phyloP scores from a whole-genome alignment of 2,329 filamentous ascomycete genomes.

The Venturia effusa region DNA sequence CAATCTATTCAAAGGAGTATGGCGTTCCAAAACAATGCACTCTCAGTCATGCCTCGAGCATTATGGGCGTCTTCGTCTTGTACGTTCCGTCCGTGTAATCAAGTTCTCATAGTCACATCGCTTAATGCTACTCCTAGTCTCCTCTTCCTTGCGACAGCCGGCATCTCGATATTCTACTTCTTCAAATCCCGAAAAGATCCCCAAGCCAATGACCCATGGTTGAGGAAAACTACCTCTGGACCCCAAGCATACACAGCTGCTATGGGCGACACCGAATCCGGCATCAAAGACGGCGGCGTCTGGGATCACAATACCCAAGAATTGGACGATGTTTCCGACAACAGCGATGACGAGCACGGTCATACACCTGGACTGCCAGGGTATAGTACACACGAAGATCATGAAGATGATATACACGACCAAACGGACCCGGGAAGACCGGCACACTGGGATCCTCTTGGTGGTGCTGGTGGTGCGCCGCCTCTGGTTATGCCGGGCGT shows the following conservation, averaged over 20 bases:
- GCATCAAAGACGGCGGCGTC: slow-evolving; percentile 33
- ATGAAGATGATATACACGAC: slow-evolving; percentile 17
- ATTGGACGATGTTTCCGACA: slow-evolving; percentile 18
- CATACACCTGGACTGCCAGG: slow-evolving; percentile 27
- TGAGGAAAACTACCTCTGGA: slow-evolving; percentile 25
- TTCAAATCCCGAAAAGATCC: slow-evolving; percentile 44
- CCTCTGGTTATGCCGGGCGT: not conserved
- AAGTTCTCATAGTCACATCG: not conserved
- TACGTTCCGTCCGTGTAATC: no score
- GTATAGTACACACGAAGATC: slow-evolving; percentile 37
- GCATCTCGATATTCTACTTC: slow-evolving; percentile 44
- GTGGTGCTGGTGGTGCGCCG: not conserved
- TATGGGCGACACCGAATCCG: slow-evolving; percentile 28
- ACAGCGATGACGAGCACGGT: slow-evolving; percentile 30
- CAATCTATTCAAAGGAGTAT: slow-evolving; percentile 37
- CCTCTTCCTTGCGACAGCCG: slow-evolving; percentile 42
- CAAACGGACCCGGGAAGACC: slow-evolving; percentile 30
- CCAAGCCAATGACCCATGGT: slow-evolving; percentile 23
- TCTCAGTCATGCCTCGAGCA: slow-evolving; percentile 43
- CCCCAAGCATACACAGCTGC: slow-evolving; percentile 30
- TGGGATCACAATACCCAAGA: slow-evolving; percentile 34
- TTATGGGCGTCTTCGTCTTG: slow-evolving; percentile 48
- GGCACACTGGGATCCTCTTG: slow-evolving; percentile 24
- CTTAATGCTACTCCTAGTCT: slow-evolving; percentile 27
- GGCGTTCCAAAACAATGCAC: slow-evolving; percentile 45